phyloP scores from a whole-genome alignment of 164 flowering plant species.

The Pachysandra terminalis region DNA sequence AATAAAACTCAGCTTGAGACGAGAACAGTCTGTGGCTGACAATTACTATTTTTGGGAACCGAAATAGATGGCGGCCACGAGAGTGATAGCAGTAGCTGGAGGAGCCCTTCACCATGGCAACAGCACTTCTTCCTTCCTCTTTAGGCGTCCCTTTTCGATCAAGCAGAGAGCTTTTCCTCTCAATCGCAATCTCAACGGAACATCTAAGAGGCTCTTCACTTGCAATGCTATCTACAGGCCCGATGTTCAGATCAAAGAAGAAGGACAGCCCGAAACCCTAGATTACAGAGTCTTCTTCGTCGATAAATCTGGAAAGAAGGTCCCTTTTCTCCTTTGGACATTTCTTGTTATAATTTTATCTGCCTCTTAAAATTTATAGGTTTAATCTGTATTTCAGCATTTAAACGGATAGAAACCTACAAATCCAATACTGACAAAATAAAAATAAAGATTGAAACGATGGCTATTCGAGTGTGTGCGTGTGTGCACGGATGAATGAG shows the following conservation, averaged over 20 bases:
- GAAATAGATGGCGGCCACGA: constrained; percentile 35
- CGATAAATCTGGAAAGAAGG: constrained; percentile 81
- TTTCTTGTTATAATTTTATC: background rate
- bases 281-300: constrained; percentile 79
- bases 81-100: constrained; percentile 33
- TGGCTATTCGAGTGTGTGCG: no score
- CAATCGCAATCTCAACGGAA: constrained; percentile 10
- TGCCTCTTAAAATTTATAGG: background rate
- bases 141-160: constrained; percentile 13
- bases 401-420: background rate
- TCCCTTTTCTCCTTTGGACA: constrained; percentile 1
- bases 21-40: background rate
- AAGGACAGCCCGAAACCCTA: constrained; percentile 82
- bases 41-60: background rate
- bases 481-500: no score
- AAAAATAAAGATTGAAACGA: no score
- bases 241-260: constrained; percentile 53
- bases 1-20: no score
- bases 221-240: constrained; percentile 70
- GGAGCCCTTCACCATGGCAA: constrained; percentile 11
- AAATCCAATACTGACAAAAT: background rate
- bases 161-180: constrained; percentile 8
- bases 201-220: constrained; percentile 36
- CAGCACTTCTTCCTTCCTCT: constrained; percentile 27
- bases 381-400: background rate